Base-by-base conservation (phyloP, 202 grass and related monocot genomes). In the Schoenoplectus tabernaemontani region DNA sequence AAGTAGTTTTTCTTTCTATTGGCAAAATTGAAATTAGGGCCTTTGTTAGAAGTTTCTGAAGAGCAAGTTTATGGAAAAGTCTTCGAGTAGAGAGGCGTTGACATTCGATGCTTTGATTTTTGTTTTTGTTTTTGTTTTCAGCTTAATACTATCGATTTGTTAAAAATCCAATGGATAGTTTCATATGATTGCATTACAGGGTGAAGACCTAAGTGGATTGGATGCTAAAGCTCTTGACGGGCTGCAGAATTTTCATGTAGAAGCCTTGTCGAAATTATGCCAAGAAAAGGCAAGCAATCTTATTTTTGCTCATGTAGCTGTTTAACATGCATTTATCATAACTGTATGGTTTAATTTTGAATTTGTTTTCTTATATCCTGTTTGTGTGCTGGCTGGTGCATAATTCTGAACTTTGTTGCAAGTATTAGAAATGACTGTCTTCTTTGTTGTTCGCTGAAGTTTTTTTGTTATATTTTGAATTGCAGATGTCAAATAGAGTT, bases 161-260 rank as follows among this genome's bases (percentile, higher is more conserved):
- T 6, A 28, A 64, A 46, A 56, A 36, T 22, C 33, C 74, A 26
- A 57, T 38, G 76, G 78, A 16, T 34, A 19, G 26, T 39, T 59
- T 43, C 9, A 76, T 17, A 23, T 42, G 20, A 79, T 47, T 23
- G 73, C 62, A 39, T 90, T 82, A 76, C 78, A 98, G 95, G 91
- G 89, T 53, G 95, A 94, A 77, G 86, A 90, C 59, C 74, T 98
- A 47, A 92, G 61, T 79, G 95, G 91, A 13, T 82, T 98, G 64
- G 91, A 94, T 83, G 56, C 77, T 47, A 88, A 74, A 83, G 84
- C 87, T 28, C 89, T 98, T 53, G 91, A 98, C 50, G 95, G 91
- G 15, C 57, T 94, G 64, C 91, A 98, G 48, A 98, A 84, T 76
- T 98, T 98, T 78, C 95, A 94, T 85, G 88, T 94, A 50, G 89